These are phyloP conservation scores for Chrysanthemum lavandulifolium DNA, from an alignment of 129 eudicot species.

Conservation along the genomic window DNA sequence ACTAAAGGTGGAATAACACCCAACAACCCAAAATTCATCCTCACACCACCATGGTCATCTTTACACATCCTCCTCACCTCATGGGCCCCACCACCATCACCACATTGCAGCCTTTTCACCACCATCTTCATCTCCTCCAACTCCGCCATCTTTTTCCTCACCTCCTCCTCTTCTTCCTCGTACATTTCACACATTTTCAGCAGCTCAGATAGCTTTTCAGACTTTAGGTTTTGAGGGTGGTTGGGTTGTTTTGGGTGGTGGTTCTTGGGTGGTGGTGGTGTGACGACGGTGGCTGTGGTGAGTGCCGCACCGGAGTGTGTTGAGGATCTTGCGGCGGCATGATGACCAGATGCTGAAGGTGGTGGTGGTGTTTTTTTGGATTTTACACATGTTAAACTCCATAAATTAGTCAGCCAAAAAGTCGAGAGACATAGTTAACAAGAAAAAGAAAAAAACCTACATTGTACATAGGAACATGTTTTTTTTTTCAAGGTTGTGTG, in stretches of 20 bases:
- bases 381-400: slow-evolving; percentile 30
- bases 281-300: not conserved
- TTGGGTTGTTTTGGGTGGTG: too few relatives aligned
- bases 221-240: slow-evolving; percentile 17
- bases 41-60: slow-evolving; percentile 50
- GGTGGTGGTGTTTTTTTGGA: slow-evolving; percentile 35
- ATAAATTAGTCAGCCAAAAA: not conserved
- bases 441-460: not conserved
- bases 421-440: too few relatives aligned
- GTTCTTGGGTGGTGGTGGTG: not conserved
- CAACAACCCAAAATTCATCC: slow-evolving; percentile 64
- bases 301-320: slow-evolving; percentile 62
- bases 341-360: slow-evolving; percentile 47
- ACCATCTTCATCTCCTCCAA: slow-evolving; percentile 62
- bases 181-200: slow-evolving; percentile 46
- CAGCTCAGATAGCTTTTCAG: slow-evolving; percentile 73
- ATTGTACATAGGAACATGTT: slow-evolving; percentile 17
- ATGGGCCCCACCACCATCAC: slow-evolving; percentile 46
- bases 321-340: slow-evolving; percentile 50
- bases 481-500: not conserved
- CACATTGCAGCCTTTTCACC: slow-evolving; percentile 56
- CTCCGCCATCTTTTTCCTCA: slow-evolving; percentile 56
- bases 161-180: slow-evolving; percentile 50
- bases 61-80: slow-evolving; percentile 63
- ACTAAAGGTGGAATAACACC: slow-evolving; percentile 87